Evolutionary conservation across 2,329 filamentous ascomycete species (phyloP).

Genomic region (Orbilia blumenaviensis): DNA sequence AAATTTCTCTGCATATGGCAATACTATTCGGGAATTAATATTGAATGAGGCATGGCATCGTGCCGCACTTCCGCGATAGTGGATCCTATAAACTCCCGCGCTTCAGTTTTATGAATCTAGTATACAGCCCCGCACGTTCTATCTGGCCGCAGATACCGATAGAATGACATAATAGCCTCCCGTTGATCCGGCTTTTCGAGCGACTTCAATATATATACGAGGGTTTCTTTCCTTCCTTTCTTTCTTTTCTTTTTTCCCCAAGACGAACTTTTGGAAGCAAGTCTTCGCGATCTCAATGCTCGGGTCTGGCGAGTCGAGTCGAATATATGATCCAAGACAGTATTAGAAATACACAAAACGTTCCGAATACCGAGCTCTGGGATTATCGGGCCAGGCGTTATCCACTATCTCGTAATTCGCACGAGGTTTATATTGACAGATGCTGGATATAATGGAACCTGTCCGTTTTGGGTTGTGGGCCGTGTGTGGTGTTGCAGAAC

Average conservation of each 20-base stretch:
- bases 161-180: constrained; percentile 11
- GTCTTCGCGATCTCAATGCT: background rate
- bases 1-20: background rate
- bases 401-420: constrained; percentile 12
- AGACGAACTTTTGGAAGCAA: background rate
- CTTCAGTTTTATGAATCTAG: background rate
- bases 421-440: constrained; percentile 2
- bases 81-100: background rate
- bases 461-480: background rate
- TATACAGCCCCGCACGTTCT: background rate
- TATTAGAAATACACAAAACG: constrained; percentile 19
- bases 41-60: background rate
- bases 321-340: constrained; percentile 7
- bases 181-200: constrained; percentile 2
- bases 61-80: constrained; percentile 9
- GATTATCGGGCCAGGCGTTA: background rate
- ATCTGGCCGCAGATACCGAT: background rate
- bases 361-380: constrained; percentile 11
- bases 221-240: too few species aligned
- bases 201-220: constrained; percentile 1
- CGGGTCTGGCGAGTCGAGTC: background rate
- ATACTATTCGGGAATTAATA: background rate
- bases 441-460: background rate
- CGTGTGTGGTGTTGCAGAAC: background rate
- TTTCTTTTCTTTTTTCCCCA: too few species aligned